Conservation (phyloP, 202 grass and related monocot genomes). For the Digitaria exilis region DNA sequence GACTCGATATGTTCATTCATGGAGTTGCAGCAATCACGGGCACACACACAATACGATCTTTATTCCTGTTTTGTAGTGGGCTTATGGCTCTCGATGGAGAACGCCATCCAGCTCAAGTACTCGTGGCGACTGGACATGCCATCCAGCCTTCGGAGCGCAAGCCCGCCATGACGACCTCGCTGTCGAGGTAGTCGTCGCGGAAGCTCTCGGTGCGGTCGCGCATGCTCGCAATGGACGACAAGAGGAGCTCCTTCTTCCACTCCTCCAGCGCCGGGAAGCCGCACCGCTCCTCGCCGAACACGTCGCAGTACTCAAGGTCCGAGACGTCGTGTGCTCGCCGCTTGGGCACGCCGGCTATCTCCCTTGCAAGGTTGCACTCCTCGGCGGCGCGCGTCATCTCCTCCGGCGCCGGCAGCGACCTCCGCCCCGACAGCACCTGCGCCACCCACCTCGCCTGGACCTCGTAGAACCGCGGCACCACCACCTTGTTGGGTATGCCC, state of each 20-base stretch:
- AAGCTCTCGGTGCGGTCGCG: neutral
- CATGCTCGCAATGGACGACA: neutral
- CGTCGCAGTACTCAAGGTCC: neutral
- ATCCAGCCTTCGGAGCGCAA: neutral
- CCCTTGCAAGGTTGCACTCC: constrained; percentile 3
- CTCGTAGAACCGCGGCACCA: constrained; percentile 15
- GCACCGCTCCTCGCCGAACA: neutral
- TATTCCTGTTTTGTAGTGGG: no score
- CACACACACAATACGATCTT: no score
- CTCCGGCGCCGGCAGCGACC: neutral
- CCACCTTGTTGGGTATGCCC: constrained; percentile 32
- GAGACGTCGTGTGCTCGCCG: neutral
- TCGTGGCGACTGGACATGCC: no score
- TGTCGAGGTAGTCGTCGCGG: neutral
- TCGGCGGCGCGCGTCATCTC: constrained; percentile 27
- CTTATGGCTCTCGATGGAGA: no score
- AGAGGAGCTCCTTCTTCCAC: constrained; percentile 26
- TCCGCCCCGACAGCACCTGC: constrained; percentile 31
- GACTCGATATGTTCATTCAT: no score
- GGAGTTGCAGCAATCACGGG: no score
- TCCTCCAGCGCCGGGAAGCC: constrained; percentile 25
- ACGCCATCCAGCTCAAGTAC: no score
- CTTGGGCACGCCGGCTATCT: constrained; percentile 18
- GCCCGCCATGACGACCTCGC: neutral
- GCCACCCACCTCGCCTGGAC: constrained; percentile 42